Evolutionary conservation across 768 basidiomycete genomes (phyloP).

Genomic region (Kwoniella bestiolae): DNA sequence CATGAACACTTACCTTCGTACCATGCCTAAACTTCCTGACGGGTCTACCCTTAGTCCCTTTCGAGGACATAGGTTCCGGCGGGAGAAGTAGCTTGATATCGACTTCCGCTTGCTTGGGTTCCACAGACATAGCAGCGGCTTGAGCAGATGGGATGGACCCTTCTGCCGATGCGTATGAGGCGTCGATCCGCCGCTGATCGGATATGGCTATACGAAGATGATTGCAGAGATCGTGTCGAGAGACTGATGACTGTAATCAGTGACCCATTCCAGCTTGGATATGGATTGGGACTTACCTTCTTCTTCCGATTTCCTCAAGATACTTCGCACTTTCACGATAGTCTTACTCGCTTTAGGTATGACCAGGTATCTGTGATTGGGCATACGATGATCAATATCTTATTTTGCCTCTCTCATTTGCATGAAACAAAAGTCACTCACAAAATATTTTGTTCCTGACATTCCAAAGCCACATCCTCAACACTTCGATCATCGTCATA

Average conservation of each 20-base stretch:
- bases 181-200: constrained; percentile 54
- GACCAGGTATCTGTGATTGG: constrained; percentile 49
- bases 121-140: constrained; percentile 35
- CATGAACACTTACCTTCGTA: constrained; percentile 44
- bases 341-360: constrained; percentile 49
- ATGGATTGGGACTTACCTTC: constrained; percentile 41
- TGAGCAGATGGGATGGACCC: constrained; percentile 37
- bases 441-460: constrained; percentile 53
- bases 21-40: constrained; percentile 44
- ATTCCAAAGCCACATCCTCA: constrained; percentile 51
- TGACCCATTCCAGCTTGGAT: neutral
- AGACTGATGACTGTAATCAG: constrained; percentile 34
- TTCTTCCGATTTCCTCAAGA: constrained; percentile 48
- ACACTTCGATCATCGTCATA: constrained; percentile 53
- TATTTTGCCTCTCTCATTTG: no score
- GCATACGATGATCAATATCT: neutral
- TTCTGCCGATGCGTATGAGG: constrained; percentile 47
- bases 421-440: no score
- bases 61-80: constrained; percentile 43
- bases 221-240: constrained; percentile 46
- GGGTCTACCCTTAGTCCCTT: constrained; percentile 38
- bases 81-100: constrained; percentile 51
- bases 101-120: constrained; percentile 30
- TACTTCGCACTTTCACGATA: constrained; percentile 45
- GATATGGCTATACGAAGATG: constrained; percentile 45